Evolutionary conservation across 192 early-diverging fungal species (phyloP).

Genomic region (Backusella australiensis): DNA sequence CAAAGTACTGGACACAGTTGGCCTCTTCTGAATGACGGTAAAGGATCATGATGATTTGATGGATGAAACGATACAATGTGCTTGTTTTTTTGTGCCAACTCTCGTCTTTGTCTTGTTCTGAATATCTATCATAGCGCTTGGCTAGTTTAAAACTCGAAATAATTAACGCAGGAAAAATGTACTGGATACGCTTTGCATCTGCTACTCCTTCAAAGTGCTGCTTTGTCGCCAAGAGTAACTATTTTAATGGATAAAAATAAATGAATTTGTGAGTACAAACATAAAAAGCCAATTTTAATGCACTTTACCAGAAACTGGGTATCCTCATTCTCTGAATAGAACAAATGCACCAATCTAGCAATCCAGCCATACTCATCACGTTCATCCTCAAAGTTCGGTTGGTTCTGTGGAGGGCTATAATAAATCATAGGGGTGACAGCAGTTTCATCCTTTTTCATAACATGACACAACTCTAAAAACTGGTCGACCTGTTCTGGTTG

Average conservation of each 20-base stretch:
- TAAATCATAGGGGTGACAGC: constrained; percentile 45
- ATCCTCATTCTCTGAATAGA: constrained; percentile 67
- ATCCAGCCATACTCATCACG: constrained; percentile 88
- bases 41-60: constrained; percentile 78
- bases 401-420: constrained; percentile 31
- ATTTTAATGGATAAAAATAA: neutral
- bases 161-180: constrained; percentile 87
- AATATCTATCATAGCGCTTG: constrained; percentile 39
- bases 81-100: constrained; percentile 67
- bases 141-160: constrained; percentile 63
- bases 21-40: constrained; percentile 54
- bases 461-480: constrained; percentile 72
- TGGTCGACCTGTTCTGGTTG: constrained; percentile 75
- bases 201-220: constrained; percentile 72
- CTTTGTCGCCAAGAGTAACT: constrained; percentile 76
- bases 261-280: neutral
- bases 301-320: constrained; percentile 70
- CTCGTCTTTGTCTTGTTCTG: constrained; percentile 42
- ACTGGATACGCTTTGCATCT: constrained; percentile 77
- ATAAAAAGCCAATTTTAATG: neutral
- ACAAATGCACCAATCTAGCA: constrained; percentile 77
- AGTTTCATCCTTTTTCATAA: constrained; percentile 75
- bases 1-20: constrained; percentile 69
- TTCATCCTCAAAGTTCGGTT: constrained; percentile 67
- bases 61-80: constrained; percentile 80